Conservation (phyloP, 2,329 filamentous ascomycete species). For the Alternaria consortialis region DNA sequence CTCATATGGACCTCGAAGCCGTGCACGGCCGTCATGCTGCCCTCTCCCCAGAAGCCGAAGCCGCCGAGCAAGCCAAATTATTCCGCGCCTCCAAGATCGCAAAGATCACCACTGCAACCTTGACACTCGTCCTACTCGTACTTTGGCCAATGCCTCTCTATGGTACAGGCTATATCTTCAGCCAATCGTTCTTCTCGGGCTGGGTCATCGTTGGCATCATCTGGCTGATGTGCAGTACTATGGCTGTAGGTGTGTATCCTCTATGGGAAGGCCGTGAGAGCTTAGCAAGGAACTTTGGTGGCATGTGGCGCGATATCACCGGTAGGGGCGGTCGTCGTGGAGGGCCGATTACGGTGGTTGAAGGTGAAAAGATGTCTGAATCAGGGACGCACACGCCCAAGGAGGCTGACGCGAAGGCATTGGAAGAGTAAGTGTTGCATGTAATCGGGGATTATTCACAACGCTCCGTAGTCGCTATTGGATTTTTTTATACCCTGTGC, state of each 20-base stretch:
- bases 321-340: slow-evolving; percentile 28
- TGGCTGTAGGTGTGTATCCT: slow-evolving; percentile 82
- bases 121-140: slow-evolving; percentile 76
- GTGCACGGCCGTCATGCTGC: slow-evolving; percentile 55
- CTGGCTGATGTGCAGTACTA: slow-evolving; percentile 77
- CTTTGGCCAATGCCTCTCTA: slow-evolving; percentile 95
- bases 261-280: slow-evolving; percentile 70
- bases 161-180: slow-evolving; percentile 81
- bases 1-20: slow-evolving; percentile 69
- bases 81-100: slow-evolving; percentile 61
- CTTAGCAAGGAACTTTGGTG: slow-evolving; percentile 34
- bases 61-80: slow-evolving; percentile 54
- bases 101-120: slow-evolving; percentile 64
- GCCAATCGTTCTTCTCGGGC: slow-evolving; percentile 80
- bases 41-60: slow-evolving; percentile 41
- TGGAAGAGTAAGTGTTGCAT: slow-evolving; percentile 13
- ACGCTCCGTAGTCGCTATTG: not conserved
- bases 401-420: slow-evolving; percentile 23
- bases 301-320: slow-evolving; percentile 40
- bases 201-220: slow-evolving; percentile 75
- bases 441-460: not conserved
- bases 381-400: slow-evolving; percentile 34
- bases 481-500: not conserved
- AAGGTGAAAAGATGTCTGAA: slow-evolving; percentile 27
- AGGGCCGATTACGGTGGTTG: slow-evolving; percentile 21